Base-by-base conservation (phyloP, 805 yeast species). In the Maudiozyma serrabonitensis region DNA sequence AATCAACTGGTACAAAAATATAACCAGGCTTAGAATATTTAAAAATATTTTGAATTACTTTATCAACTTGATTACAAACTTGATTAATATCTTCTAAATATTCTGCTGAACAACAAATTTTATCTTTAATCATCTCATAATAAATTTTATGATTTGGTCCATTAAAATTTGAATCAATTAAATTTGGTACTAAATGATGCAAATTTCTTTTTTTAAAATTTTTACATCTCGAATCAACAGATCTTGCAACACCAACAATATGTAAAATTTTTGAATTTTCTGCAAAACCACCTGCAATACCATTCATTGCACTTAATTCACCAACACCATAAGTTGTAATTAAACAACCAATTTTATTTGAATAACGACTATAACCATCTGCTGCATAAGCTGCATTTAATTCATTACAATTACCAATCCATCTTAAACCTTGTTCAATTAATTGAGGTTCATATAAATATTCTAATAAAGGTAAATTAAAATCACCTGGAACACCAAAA, bases 371-470 rank as follows among this genome's bases (percentile, higher is more conserved):
- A 60, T 87, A 90, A 5, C 96, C 97, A 64, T 90, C 96, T 7
- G 91, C 90, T 6, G 93, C 81, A 63, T 90, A 89, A 8, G 95
- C 93, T 3, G 93, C 83, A 61, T 89, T 90, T 54, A 89, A 74
- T 69, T 89, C 97, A 61, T 89, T 89, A 70, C 95, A 87, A 52
- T 81, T 79, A 23, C 95, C 95, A 45, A 86, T 73, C 87, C 95
- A 88, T 47, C 78, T 68, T 56, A 84, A 63, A 9, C 70, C 71
- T 37, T 52, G 61, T 3, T 48, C 43, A 15, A 47, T 12, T 12
- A 54, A 34, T 12, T 23, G 12, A 16, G 52, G 53, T 35, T 76
- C 67, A 59, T 85, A 82, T 43, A 84, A 62, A 59, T 82, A 79
- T 63, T 87, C 95, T 57, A 87, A 69, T 23, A 87, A 68, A 6